Evolutionary conservation across 305 asterid genomes (phyloP), one percentile per base, ranked within the genome.

Genomic region (Fraxinus paxiana): DNA sequence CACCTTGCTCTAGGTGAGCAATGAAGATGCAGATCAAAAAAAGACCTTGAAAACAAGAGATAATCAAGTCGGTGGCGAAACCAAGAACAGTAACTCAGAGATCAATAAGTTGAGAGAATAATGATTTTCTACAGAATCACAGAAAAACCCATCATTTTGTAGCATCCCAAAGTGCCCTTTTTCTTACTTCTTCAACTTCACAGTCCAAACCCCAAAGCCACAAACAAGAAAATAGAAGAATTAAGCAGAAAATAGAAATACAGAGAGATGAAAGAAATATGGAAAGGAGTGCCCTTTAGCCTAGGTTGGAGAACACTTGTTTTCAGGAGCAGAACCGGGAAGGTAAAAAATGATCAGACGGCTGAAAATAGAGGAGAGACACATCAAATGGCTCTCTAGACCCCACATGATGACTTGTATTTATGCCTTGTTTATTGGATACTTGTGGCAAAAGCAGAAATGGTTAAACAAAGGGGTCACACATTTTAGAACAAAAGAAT

Each of bases 301-400:
- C n/a, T n/a, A 5, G 9, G 37, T 35, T 7, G 46, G 76, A 54
- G 63, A 37, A 20, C n/a, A 9, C 26, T 43, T 67, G 79, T 79
- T 75, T 76, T 26, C 59, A 12, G 33, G 15, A 9, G 17, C 56
- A 48, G 75, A 22, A 43, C 63, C n/a, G 20, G 24, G 51, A 20
- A 31, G 43, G 18, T 5, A 76, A 33, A 72, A 15, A 18, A 12
- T 1, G 84, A 89, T 88, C 88, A 81, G 83, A 88, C 88, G 91
- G 93, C 84, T 83, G 82, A 81, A 5, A 82, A 26, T 2, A 46
- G 65, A 75, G 82, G 87, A 87, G 88, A 85, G 85, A 85, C 88
- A 82, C 82, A 83, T 85, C 90, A 9, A 10, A 73, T 43, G 78
- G 77, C 85, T 13, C 74, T 79, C 20, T 35, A 80, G 85, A 88